phyloP scores from a whole-genome alignment of 1,139 yeast species.

The Taiozyma onychis region DNA sequence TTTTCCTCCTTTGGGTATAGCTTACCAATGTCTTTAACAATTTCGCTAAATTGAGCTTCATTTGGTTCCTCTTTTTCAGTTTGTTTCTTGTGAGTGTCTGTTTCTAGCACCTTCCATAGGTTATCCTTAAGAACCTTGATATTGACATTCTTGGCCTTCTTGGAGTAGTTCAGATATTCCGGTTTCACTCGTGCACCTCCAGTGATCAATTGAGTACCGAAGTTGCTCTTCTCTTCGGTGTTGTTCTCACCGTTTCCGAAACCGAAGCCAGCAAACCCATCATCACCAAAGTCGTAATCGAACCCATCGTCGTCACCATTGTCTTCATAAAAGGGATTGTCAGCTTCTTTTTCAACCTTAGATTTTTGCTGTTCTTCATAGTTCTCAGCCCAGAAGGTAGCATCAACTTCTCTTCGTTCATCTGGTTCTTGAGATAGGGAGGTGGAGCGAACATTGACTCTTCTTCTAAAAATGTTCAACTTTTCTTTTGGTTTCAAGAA shows the following conservation, averaged over 20 bases:
- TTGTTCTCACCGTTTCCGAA: conserved; percentile 5
- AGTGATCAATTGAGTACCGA: conserved; percentile 31
- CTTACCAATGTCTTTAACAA: conserved; percentile 44
- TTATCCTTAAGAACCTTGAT: conserved; percentile 75
- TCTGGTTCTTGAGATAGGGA: conserved; percentile 11
- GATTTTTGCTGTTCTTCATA: conserved; percentile 43
- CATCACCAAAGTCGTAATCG: conserved; percentile 33
- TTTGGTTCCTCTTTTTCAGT: conserved; percentile 8
- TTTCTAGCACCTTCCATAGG: conserved; percentile 61
- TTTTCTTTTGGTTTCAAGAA: conserved; percentile 60
- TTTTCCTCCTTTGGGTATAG: conserved; percentile 47
- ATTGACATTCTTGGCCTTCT: conserved; percentile 82
- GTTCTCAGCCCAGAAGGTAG: conserved; percentile 69
- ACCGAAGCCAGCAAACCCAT: conserved; percentile 14
- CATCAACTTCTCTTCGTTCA: conserved; percentile 43
- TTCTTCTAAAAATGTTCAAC: conserved; percentile 28
- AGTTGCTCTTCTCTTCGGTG: conserved; percentile 22
- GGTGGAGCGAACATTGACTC: conserved; percentile 4
- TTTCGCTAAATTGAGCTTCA: conserved; percentile 35
- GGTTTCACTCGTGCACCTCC: conserved; percentile 43
- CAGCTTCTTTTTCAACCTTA: conserved; percentile 27
- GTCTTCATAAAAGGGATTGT: conserved; percentile 20
- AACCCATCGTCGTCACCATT: conserved; percentile 30
- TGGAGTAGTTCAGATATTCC: conserved; percentile 68
- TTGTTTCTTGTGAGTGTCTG: conserved; percentile 1